Percentiles rank a stretch among this genome's conserved stretches.
phyloP scores from a whole-genome alignment of 192 early-diverging fungal genomes.

The Cladochytrium replicatum region DNA sequence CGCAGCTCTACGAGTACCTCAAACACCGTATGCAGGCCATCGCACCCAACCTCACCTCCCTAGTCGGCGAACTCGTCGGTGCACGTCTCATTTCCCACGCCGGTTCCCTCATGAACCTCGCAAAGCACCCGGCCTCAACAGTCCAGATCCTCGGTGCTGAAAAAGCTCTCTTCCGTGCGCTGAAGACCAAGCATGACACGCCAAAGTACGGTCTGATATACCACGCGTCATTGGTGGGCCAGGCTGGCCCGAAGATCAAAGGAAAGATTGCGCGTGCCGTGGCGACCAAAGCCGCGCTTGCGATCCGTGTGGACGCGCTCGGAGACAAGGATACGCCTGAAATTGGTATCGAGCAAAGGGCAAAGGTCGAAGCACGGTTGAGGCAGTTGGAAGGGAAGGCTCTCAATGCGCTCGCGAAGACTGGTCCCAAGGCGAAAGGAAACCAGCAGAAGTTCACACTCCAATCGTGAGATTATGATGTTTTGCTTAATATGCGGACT shows the following conservation, averaged over 20 bases:
- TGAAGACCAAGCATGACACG: slow-evolving; percentile 94
- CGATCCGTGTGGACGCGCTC: slow-evolving; percentile 87
- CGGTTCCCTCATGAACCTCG: slow-evolving; percentile 90
- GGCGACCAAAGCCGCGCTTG: slow-evolving; percentile 83
- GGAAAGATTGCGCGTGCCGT: slow-evolving; percentile 95
- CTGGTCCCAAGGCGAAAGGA: slow-evolving; percentile 60
- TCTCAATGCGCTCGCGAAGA: slow-evolving; percentile 39
- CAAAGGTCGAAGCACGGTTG: slow-evolving; percentile 80
- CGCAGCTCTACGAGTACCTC: slow-evolving; percentile 92
- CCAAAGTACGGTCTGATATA: slow-evolving; percentile 98
- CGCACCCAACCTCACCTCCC: slow-evolving; percentile 57
- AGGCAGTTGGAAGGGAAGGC: slow-evolving; percentile 79
- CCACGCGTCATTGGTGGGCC: slow-evolving; percentile 92
- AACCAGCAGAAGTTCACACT: slow-evolving; percentile 56
- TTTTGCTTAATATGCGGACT: neutral
- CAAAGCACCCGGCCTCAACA: slow-evolving; percentile 95
- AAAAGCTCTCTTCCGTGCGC: slow-evolving; percentile 95
- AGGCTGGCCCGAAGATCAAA: slow-evolving; percentile 90
- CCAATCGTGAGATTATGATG: slow-evolving; percentile 7
- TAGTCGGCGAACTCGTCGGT: slow-evolving; percentile 93
- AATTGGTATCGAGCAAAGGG: slow-evolving; percentile 75
- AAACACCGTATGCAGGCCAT: slow-evolving; percentile 85
- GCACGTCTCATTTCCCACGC: slow-evolving; percentile 96
- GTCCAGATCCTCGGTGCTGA: slow-evolving; percentile 97
- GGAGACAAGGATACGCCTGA: slow-evolving; percentile 63